A percentile compares a stretch with the other conserved stretches of the same genome.
These are phyloP conservation scores for Scopulariopsis brevicaulis DNA, from an alignment of 2,329 filamentous ascomycete genomes.

Conservation along the genomic window DNA sequence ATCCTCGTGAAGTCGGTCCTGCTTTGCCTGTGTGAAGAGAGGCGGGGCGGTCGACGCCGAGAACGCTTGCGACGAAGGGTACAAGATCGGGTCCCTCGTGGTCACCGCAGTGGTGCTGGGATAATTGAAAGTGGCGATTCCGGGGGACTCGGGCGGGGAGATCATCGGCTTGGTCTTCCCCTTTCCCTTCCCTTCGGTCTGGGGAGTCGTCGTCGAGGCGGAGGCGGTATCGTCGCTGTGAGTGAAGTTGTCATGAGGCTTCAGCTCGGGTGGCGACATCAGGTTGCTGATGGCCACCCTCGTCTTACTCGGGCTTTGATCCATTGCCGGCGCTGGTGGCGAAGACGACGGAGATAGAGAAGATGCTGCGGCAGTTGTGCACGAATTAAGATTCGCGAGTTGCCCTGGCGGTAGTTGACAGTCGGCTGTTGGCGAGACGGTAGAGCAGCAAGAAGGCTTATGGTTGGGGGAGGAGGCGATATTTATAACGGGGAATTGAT, in stretches of 20 bases:
- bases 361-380: not conserved
- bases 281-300: constrained; percentile 41
- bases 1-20: constrained; percentile 33
- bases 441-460: not conserved
- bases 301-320: constrained; percentile 26
- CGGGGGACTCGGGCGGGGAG: constrained; percentile 48
- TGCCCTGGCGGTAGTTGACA: not conserved
- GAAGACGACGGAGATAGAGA: not conserved
- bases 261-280: constrained; percentile 51
- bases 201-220: constrained; percentile 10
- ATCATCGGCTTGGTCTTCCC: constrained; percentile 26
- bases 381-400: not conserved
- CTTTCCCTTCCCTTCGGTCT: not conserved
- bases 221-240: constrained; percentile 15
- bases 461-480: not conserved
- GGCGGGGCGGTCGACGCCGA: constrained; percentile 26
- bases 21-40: constrained; percentile 33
- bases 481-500: not conserved
- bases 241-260: constrained; percentile 39
- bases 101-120: constrained; percentile 18
- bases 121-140: constrained; percentile 23
- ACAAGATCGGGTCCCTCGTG: constrained; percentile 44
- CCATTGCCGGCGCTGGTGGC: not conserved
- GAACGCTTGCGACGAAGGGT: constrained; percentile 31
- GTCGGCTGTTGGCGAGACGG: not conserved